Conservation (phyloP, 2,329 filamentous ascomycete species). For the Lanzia echinophila region DNA sequence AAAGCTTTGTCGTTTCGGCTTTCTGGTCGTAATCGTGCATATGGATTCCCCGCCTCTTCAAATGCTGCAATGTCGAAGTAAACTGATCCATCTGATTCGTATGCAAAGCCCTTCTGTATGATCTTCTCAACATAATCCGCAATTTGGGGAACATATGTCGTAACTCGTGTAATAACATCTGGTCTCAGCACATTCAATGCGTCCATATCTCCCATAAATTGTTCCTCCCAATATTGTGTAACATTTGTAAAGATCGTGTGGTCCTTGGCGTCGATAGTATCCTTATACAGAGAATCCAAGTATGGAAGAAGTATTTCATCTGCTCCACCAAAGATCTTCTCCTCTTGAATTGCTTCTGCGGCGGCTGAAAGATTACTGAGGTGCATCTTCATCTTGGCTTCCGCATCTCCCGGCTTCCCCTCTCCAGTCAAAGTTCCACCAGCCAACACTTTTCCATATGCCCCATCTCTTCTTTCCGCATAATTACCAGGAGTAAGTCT, state of each 20-base stretch:
- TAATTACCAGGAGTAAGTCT: slow-evolving; percentile 46
- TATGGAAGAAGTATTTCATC: slow-evolving; percentile 73
- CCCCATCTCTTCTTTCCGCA: slow-evolving; percentile 40
- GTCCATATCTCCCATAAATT: slow-evolving; percentile 84
- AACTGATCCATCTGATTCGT: slow-evolving; percentile 65
- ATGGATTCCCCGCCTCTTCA: slow-evolving; percentile 75
- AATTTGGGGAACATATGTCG: slow-evolving; percentile 84
- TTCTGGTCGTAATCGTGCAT: slow-evolving; percentile 79
- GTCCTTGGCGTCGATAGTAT: slow-evolving; percentile 53
- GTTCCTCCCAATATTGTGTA: slow-evolving; percentile 77
- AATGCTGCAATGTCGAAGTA: slow-evolving; percentile 10
- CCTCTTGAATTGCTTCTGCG: slow-evolving; percentile 41
- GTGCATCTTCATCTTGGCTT: slow-evolving; percentile 70
- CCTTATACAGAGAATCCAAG: slow-evolving; percentile 64
- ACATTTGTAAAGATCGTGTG: slow-evolving; percentile 78
- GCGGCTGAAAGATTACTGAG: slow-evolving; percentile 42
- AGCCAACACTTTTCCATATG: slow-evolving; percentile 48
- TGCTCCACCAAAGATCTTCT: slow-evolving; percentile 46
- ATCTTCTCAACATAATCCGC: slow-evolving; percentile 69
- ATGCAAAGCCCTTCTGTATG: slow-evolving; percentile 80
- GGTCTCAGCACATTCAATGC: slow-evolving; percentile 78
- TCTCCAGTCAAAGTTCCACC: slow-evolving; percentile 51
- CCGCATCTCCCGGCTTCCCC: slow-evolving; percentile 48
- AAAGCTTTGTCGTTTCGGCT: slow-evolving; percentile 77
- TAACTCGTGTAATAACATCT: slow-evolving; percentile 80